These are phyloP conservation scores for Fusarium chlamydosporum DNA, from an alignment of 2,329 filamentous ascomycete species.

Conservation along the genomic window DNA sequence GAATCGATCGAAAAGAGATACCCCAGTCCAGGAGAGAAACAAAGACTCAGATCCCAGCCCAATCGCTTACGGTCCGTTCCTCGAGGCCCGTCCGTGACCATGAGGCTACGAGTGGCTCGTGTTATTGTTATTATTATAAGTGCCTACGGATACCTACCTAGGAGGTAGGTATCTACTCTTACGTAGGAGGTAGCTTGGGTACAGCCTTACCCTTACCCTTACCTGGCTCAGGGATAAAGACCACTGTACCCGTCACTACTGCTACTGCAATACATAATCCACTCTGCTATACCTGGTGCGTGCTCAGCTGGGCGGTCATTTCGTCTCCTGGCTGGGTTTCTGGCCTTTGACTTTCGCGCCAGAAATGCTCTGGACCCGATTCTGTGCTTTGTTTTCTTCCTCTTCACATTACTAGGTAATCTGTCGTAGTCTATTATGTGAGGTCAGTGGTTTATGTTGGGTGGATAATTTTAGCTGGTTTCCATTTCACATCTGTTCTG, in stretches of 20 bases:
- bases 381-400: slow-evolving; percentile 25
- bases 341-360: slow-evolving; percentile 38
- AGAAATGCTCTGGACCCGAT: slow-evolving; percentile 29
- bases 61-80: slow-evolving; percentile 27
- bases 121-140: slow-evolving; percentile 5
- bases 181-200: not conserved
- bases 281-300: slow-evolving; percentile 30
- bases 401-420: not conserved
- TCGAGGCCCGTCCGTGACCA: slow-evolving; percentile 18
- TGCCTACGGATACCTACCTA: not conserved
- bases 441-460: not conserved
- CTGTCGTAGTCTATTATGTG: not conserved
- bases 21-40: slow-evolving; percentile 15
- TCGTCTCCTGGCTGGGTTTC: slow-evolving; percentile 29
- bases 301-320: slow-evolving; percentile 33
- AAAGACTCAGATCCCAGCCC: slow-evolving; percentile 14
- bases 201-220: slow-evolving; percentile 15
- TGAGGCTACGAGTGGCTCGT: slow-evolving; percentile 3
- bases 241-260: slow-evolving; percentile 15
- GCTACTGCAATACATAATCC: slow-evolving; percentile 6
- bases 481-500: not conserved
- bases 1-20: slow-evolving; percentile 1
- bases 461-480: not conserved
- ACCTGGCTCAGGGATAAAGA: slow-evolving; percentile 4
- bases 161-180: too few relatives aligned